Evolutionary conservation across 2,329 filamentous ascomycete species (phyloP).

Genomic region (Paraconiothyrium brasiliense): DNA sequence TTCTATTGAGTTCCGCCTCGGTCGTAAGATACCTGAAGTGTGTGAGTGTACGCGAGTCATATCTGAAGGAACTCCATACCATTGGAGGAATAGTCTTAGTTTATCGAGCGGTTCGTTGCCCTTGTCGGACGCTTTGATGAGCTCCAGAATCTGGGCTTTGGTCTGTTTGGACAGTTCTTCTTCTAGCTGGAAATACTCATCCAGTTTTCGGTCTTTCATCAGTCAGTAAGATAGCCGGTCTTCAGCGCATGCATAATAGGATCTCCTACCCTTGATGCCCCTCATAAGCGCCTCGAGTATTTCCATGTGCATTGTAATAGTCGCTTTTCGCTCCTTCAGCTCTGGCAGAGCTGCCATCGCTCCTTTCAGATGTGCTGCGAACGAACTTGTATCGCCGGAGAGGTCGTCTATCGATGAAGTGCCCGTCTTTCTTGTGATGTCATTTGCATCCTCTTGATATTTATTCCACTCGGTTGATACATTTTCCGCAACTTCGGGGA

Average conservation of each 20-base stretch:
- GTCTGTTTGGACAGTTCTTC: slow-evolving; percentile 92
- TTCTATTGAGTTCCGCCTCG: slow-evolving; percentile 83
- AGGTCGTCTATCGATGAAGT: slow-evolving; percentile 92
- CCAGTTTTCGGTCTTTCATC: slow-evolving; percentile 77
- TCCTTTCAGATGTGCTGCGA: slow-evolving; percentile 92
- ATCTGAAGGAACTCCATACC: slow-evolving; percentile 66
- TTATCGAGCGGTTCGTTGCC: slow-evolving; percentile 88
- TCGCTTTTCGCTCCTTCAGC: slow-evolving; percentile 83
- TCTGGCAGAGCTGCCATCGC: slow-evolving; percentile 94
- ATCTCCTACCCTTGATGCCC: slow-evolving; percentile 74
- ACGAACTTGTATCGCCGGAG: slow-evolving; percentile 86
- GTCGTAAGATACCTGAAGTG: slow-evolving; percentile 72
- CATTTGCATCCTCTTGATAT: slow-evolving; percentile 94
- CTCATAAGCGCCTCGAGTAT: slow-evolving; percentile 81
- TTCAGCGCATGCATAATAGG: neutral
- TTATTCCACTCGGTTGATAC: slow-evolving; percentile 92
- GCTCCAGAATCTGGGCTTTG: slow-evolving; percentile 86
- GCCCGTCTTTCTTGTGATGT: slow-evolving; percentile 94
- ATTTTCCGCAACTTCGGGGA: slow-evolving; percentile 95
- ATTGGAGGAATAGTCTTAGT: slow-evolving; percentile 93
- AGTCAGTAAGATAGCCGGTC: slow-evolving; percentile 11
- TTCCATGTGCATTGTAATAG: slow-evolving; percentile 96
- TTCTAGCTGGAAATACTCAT: slow-evolving; percentile 95
- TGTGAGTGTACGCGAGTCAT: slow-evolving; percentile 10
- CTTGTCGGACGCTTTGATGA: slow-evolving; percentile 82